phyloP scores from a whole-genome alignment of 2,329 filamentous ascomycete species.

The Podosphaera xanthii region DNA sequence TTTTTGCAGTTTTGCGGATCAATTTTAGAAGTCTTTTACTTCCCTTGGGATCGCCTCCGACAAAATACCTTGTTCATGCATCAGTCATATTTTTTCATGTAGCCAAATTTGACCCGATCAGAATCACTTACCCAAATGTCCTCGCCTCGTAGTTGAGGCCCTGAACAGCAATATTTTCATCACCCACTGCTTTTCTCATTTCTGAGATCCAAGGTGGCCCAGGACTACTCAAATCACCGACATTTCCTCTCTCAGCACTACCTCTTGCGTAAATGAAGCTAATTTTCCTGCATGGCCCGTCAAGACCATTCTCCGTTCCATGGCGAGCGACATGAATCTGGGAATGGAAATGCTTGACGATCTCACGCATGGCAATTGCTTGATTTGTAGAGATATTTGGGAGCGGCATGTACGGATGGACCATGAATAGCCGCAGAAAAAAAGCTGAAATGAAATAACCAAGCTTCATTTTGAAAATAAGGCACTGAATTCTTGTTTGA shows the following conservation, averaged over 20 bases:
- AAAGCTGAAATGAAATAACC: no score
- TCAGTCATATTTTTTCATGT: background rate
- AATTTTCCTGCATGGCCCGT: background rate
- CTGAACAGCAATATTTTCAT: slow-evolving; percentile 13
- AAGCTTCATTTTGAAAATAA: no score
- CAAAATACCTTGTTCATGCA: background rate
- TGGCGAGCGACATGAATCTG: no score
- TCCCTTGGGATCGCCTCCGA: background rate
- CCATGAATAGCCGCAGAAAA: no score
- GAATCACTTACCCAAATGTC: background rate
- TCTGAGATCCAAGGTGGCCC: background rate
- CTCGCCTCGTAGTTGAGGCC: slow-evolving; percentile 8
- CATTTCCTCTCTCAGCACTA: slow-evolving; percentile 25
- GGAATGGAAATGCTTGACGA: no score
- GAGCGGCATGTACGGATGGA: no score
- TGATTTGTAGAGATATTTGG: no score
- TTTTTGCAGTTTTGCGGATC: background rate
- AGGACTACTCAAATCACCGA: slow-evolving; percentile 18
- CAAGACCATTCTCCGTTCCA: background rate
- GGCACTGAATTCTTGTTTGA: no score
- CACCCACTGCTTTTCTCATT: slow-evolving; percentile 4
- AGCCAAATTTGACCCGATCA: background rate
- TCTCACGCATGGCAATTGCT: no score
- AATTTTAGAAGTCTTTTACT: background rate
- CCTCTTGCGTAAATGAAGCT: slow-evolving; percentile 24